These are phyloP conservation scores for Mortierella sp. DNA, from an alignment of 371 early-diverging fungal species.

Conservation along the genomic window DNA sequence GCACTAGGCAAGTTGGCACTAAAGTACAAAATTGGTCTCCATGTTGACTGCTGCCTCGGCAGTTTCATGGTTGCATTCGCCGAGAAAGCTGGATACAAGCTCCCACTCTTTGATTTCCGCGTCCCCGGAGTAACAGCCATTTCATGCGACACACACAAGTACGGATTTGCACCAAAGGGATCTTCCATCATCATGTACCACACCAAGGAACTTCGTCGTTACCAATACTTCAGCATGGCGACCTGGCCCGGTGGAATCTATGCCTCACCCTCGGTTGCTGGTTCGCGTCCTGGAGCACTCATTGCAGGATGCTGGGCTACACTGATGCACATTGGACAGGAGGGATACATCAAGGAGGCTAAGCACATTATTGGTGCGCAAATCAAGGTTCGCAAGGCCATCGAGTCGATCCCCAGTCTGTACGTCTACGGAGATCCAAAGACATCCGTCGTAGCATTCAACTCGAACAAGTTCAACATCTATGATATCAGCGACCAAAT, in stretches of 20 bases:
- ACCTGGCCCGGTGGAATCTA: constrained; percentile 98
- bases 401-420: constrained; percentile 72
- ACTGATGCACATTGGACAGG: constrained; percentile 85
- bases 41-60: constrained; percentile 97
- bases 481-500: constrained; percentile 88
- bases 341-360: constrained; percentile 87
- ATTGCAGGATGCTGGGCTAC: constrained; percentile 98
- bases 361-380: constrained; percentile 83
- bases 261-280: constrained; percentile 93
- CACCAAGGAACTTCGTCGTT: constrained; percentile 78
- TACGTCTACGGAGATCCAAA: constrained; percentile 88
- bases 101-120: constrained; percentile 88
- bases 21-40: constrained; percentile 86
- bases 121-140: constrained; percentile 95
- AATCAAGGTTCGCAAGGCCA: constrained; percentile 67
- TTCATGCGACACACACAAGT: constrained; percentile 97
- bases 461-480: constrained; percentile 72
- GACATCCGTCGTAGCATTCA: constrained; percentile 90
- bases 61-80: constrained; percentile 95
- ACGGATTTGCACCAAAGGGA: constrained; percentile 97
- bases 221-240: constrained; percentile 89
- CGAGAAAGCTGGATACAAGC: constrained; percentile 89
- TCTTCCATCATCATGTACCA: constrained; percentile 96
- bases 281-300: constrained; percentile 92
- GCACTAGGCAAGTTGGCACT: constrained; percentile 84